A percentile compares a stretch with the other conserved stretches of the same genome.
These are phyloP conservation scores for Murraya paniculata DNA, from an alignment of 345 rosid genomes.

Conservation along the genomic window DNA sequence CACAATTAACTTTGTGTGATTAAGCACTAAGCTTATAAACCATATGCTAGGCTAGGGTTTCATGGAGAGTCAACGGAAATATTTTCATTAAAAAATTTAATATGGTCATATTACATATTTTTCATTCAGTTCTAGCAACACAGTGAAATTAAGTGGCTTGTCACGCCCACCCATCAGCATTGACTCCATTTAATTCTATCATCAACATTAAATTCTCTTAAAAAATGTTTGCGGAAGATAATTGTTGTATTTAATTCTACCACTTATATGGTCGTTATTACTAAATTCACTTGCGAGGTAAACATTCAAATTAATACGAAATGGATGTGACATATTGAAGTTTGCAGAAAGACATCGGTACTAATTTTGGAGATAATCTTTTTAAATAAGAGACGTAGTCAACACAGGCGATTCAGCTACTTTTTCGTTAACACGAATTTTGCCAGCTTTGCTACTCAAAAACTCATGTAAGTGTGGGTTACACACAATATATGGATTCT, in stretches of 20 bases:
- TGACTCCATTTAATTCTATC: neutral
- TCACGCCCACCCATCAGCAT: neutral
- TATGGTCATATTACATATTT: neutral
- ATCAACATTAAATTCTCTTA: neutral
- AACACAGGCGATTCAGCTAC: neutral
- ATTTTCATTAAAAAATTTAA: neutral
- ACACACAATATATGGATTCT: neutral
- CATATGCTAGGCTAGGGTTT: neutral
- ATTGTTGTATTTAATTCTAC: neutral
- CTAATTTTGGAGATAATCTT: too few relatives aligned
- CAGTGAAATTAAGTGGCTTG: neutral
- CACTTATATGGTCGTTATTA: neutral
- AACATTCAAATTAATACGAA: too few relatives aligned
- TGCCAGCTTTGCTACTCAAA: neutral
- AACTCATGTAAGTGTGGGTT: neutral
- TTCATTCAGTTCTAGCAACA: neutral
- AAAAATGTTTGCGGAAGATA: neutral
- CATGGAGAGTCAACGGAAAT: neutral
- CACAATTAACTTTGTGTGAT: neutral
- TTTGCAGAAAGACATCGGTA: too few relatives aligned
- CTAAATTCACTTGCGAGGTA: too few relatives aligned
- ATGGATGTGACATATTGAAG: neutral
- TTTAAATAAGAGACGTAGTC: neutral
- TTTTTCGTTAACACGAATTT: neutral
- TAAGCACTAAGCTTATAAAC: neutral